phyloP scores from a whole-genome alignment of 768 basidiomycete genomes.

The Tricholoma flavovirens region DNA sequence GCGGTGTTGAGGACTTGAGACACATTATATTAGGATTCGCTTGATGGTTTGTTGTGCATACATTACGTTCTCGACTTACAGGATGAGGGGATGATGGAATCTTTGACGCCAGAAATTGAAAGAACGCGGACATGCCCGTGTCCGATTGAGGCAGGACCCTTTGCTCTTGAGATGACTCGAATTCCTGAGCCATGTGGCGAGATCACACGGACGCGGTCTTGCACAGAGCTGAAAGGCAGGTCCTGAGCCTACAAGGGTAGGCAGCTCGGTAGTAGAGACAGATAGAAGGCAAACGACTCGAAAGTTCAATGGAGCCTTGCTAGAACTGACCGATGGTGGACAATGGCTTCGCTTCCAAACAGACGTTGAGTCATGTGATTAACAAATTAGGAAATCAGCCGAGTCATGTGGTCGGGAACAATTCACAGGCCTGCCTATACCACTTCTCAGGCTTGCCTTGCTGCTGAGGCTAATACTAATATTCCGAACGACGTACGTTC shows the following conservation, averaged over 20 bases:
- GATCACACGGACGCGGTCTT: conserved; percentile 1
- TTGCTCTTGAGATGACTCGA: conserved; percentile 11
- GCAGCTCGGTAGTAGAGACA: neutral
- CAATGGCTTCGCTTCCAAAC: conserved; percentile 6
- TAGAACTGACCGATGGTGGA: neutral
- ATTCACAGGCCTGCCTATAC: too few species aligned
- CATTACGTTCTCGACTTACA: conserved; percentile 33
- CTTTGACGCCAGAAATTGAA: conserved; percentile 15
- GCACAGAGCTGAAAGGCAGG: neutral
- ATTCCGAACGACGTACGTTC: neutral
- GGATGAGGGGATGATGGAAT: conserved; percentile 16
- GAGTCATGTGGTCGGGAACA: too few species aligned
- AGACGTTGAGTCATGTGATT: conserved; percentile 9
- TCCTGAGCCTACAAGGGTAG: neutral
- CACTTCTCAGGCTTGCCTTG: too few species aligned
- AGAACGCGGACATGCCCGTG: neutral
- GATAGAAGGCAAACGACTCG: neutral
- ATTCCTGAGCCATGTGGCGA: conserved; percentile 1
- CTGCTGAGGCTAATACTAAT: neutral
- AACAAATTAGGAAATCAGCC: too few species aligned
- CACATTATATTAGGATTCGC: conserved; percentile 20
- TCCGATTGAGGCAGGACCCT: conserved; percentile 16
- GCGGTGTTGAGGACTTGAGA: conserved; percentile 13
- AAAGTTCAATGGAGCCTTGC: neutral
- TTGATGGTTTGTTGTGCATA: conserved; percentile 25